Conservation (phyloP, 2,329 filamentous ascomycete genomes). For the Cercospora beticola region DNA sequence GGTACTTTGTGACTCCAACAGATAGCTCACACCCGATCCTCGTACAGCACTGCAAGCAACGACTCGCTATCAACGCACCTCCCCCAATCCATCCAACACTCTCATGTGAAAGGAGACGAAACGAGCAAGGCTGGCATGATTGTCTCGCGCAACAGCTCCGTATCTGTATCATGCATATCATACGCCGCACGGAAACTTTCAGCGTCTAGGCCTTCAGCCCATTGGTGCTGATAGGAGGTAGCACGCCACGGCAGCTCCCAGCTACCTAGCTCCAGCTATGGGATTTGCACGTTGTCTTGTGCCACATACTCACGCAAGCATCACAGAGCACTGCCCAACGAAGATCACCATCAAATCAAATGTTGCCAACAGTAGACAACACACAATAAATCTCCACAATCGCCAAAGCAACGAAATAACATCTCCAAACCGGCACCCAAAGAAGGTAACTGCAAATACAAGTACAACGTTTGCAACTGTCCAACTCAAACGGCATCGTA, state of each 20-base stretch:
- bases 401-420: background rate
- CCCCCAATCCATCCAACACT: background rate
- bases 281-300: background rate
- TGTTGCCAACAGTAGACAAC: background rate
- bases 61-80: slow-evolving; percentile 1
- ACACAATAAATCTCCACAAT: background rate
- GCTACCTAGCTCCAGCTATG: background rate
- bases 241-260: background rate
- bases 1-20: background rate
- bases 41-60: background rate
- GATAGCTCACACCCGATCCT: background rate
- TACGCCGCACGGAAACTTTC: background rate
- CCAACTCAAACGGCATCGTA: background rate
- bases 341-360: background rate
- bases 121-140: background rate
- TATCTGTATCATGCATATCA: background rate
- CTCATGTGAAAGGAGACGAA: background rate
- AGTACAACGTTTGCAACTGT: background rate
- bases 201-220: background rate
- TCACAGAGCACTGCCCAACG: background rate
- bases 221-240: background rate
- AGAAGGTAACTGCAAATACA: background rate
- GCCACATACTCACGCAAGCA: background rate
- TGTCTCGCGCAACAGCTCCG: background rate
- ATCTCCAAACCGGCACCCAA: background rate